phyloP scores from a whole-genome alignment of 164 flowering plant species.

The Stephania japonica region DNA sequence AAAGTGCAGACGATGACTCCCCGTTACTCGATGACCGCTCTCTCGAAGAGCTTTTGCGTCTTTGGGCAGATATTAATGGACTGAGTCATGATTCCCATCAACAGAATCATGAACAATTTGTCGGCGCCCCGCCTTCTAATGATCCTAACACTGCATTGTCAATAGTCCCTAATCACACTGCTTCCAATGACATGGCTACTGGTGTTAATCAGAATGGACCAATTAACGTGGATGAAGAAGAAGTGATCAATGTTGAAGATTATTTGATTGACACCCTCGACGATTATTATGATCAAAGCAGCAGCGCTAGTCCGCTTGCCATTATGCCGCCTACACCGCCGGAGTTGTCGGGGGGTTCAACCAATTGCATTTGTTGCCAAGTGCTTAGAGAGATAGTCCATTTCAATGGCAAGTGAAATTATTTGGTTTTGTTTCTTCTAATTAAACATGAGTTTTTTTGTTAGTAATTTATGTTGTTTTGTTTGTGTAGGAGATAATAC shows the following conservation, averaged over 20 bases:
- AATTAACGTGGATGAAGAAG: neutral
- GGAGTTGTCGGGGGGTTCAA: neutral
- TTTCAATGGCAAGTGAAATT: constrained; percentile 30
- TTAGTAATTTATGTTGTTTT: neutral
- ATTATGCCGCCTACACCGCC: constrained; percentile 11
- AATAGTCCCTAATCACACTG: too few species aligned
- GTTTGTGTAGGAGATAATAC: constrained; percentile 21
- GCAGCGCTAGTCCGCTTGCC: neutral
- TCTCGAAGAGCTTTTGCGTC: neutral
- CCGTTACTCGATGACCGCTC: neutral
- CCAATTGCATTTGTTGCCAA: constrained; percentile 38
- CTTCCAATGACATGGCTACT: neutral
- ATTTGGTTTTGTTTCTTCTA: neutral
- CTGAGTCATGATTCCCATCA: neutral
- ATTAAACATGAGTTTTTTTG: neutral
- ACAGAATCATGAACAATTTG: neutral
- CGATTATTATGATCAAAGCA: neutral
- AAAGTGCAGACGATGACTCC: neutral
- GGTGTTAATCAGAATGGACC: neutral
- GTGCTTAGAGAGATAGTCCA: constrained; percentile 45
- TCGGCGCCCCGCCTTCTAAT: too few species aligned
- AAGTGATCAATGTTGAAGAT: neutral
- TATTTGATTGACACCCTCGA: neutral
- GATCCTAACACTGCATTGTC: too few species aligned
- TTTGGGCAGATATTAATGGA: neutral